Conservation (phyloP, 495 filamentous ascomycete species). For the Oidiodendron maius region DNA sequence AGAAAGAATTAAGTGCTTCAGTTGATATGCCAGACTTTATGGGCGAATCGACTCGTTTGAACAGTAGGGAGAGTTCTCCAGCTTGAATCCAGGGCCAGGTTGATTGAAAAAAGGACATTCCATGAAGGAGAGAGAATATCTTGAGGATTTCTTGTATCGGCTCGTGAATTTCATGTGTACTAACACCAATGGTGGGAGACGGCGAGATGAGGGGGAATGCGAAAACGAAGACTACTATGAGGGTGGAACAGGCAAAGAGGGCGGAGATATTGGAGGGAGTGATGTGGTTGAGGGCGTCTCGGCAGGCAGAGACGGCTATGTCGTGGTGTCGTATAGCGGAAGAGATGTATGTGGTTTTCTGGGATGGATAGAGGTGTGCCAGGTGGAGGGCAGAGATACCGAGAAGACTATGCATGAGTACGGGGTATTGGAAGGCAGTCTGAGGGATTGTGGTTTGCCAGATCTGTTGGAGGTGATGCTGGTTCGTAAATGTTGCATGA, state of each 20-base stretch:
- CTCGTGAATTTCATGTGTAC: neutral
- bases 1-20: neutral
- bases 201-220: too few species aligned
- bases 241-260: conserved; percentile 2
- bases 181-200: neutral
- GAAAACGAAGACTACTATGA: conserved; percentile 1
- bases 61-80: neutral
- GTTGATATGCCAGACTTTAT: neutral
- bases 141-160: conserved; percentile 2
- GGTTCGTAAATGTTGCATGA: conserved; percentile 4
- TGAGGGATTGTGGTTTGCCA: conserved; percentile 5
- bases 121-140: conserved; percentile 5
- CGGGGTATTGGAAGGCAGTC: neutral
- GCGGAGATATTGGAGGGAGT: neutral
- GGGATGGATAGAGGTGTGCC: neutral
- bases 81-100: conserved; percentile 1
- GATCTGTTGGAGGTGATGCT: conserved; percentile 4
- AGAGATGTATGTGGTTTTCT: neutral
- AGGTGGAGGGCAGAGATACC: conserved; percentile 2
- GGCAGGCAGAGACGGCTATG: neutral
- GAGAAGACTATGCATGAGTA: conserved; percentile 7
- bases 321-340: conserved; percentile 3
- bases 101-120: neutral
- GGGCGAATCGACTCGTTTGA: neutral
- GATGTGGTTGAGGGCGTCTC: neutral